Evolutionary conservation across 1,139 yeast genomes (phyloP).

Genomic region (Kazachstania sp.): DNA sequence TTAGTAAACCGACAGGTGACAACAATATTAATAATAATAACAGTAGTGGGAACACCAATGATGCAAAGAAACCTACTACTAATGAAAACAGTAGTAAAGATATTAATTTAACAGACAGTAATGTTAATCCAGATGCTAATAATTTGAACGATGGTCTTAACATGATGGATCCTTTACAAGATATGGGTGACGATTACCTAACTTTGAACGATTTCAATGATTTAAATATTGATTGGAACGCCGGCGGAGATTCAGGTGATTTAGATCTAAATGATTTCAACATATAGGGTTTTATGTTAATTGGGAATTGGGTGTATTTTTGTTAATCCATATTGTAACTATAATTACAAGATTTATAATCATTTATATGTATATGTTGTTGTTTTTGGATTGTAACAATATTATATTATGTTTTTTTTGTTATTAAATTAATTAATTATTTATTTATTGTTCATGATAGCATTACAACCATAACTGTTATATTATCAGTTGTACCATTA

Average conservation of each 20-base stretch:
- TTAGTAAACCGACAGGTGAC: neutral
- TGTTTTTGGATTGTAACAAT: no score
- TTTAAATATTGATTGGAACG: constrained; percentile 32
- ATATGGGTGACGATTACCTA: constrained; percentile 26
- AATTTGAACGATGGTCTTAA: neutral
- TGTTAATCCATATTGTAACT: no score
- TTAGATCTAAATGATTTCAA: constrained; percentile 27
- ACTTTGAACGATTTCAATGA: constrained; percentile 31
- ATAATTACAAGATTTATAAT: no score
- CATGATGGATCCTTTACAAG: constrained; percentile 12
- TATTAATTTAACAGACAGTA: neutral
- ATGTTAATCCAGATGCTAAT: neutral
- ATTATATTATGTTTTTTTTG: no score
- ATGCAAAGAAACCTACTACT: neutral
- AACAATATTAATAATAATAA: neutral
- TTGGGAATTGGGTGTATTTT: no score
- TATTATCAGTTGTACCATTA: constrained; percentile 78
- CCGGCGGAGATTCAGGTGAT: constrained; percentile 25
- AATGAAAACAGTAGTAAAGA: neutral
- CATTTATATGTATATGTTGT: no score
- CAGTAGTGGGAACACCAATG: neutral
- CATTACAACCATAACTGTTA: constrained; percentile 77
- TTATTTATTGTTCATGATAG: constrained; percentile 3
- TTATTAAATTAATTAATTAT: neutral
- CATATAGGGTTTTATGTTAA: constrained; percentile 11